Percentiles rank a stretch among this genome's conserved stretches.
phyloP scores from a whole-genome alignment of 2,329 filamentous ascomycete species.

The Diaporthe nobilis region DNA sequence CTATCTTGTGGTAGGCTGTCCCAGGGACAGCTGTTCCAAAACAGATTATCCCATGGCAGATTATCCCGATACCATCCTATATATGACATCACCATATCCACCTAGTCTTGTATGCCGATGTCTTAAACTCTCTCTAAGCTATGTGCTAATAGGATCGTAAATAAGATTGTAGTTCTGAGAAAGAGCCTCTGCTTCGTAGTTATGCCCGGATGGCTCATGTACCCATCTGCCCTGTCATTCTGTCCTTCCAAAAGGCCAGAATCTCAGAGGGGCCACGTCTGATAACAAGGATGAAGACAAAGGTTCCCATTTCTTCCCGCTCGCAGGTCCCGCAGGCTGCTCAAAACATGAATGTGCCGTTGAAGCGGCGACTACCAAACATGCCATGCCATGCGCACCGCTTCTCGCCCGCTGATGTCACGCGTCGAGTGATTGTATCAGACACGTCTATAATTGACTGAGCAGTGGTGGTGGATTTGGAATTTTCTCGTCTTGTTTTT shows the following conservation, averaged over 20 bases:
- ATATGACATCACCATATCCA: background rate
- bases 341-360: background rate
- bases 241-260: too few relatives aligned
- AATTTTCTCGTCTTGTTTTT: background rate
- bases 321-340: background rate
- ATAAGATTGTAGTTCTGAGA: background rate
- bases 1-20: too few relatives aligned
- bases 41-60: too few relatives aligned
- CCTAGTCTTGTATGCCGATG: background rate
- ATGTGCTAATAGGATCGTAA: background rate
- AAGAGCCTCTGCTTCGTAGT: background rate
- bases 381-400: background rate
- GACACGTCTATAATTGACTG: background rate
- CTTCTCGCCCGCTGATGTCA: background rate
- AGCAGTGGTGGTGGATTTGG: background rate
- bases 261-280: background rate
- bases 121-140: background rate
- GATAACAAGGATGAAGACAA: background rate
- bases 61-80: background rate
- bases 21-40: too few relatives aligned
- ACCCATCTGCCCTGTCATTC: background rate
- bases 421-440: background rate
- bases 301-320: background rate
- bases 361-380: background rate
- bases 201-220: background rate